Evolutionary conservation across 2,329 filamentous ascomycete species (phyloP).

Genomic region (Fusarium sp.): DNA sequence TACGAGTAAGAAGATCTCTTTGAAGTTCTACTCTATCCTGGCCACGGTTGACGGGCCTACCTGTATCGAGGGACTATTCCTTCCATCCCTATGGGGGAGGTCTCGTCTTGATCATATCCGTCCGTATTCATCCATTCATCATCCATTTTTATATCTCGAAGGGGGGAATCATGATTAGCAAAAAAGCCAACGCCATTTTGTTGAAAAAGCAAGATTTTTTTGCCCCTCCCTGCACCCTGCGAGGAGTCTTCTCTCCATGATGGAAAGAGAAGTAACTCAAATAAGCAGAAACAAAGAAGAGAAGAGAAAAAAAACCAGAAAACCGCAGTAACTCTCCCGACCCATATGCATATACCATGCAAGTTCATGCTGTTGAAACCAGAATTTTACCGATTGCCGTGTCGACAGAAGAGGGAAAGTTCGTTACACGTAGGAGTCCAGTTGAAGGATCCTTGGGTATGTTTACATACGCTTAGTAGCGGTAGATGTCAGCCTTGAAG

Average conservation of each 20-base stretch:
- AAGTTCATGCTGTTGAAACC: constrained; percentile 63
- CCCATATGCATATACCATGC: constrained; percentile 58
- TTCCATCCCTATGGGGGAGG: constrained; percentile 42
- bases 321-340: constrained; percentile 51
- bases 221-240: constrained; percentile 53
- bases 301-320: constrained; percentile 43
- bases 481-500: constrained; percentile 86
- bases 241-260: constrained; percentile 42
- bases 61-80: constrained; percentile 41
- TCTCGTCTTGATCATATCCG: constrained; percentile 35
- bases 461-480: constrained; percentile 60
- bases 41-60: constrained; percentile 63
- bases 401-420: constrained; percentile 50
- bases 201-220: constrained; percentile 59
- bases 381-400: constrained; percentile 57
- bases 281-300: constrained; percentile 48
- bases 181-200: constrained; percentile 58
- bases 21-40: constrained; percentile 50
- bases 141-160: constrained; percentile 51
- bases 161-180: constrained; percentile 57
- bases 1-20: constrained; percentile 41
- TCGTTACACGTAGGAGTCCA: constrained; percentile 57
- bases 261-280: constrained; percentile 41
- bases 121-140: constrained; percentile 45
- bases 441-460: constrained; percentile 59